phyloP scores from a whole-genome alignment of 108 stramenopile genomes.

The Nitzschia sp. region DNA sequence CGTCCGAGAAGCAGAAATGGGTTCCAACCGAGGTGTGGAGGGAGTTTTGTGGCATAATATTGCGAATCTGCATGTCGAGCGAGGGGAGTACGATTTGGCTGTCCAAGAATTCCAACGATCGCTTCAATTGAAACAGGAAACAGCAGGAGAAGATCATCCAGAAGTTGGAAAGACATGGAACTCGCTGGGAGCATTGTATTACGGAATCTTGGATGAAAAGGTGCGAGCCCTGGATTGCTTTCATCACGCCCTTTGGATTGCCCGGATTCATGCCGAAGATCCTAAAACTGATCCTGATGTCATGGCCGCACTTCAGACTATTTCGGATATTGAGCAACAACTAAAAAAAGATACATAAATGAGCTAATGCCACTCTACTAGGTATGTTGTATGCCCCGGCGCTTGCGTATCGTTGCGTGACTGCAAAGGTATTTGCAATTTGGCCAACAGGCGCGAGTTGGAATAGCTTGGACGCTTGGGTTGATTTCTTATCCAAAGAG shows the following conservation, averaged over 20 bases:
- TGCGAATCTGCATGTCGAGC: slow-evolving; percentile 38
- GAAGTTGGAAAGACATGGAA: slow-evolving; percentile 48
- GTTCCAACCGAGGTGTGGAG: slow-evolving; percentile 22
- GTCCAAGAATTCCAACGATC: slow-evolving; percentile 30
- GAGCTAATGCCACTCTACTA: no score
- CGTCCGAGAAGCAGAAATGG: slow-evolving; percentile 1
- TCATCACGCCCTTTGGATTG: slow-evolving; percentile 46
- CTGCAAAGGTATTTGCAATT: no score
- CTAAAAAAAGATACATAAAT: slow-evolving; percentile 9
- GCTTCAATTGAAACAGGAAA: slow-evolving; percentile 29
- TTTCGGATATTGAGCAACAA: slow-evolving; percentile 41
- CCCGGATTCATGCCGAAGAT: slow-evolving; percentile 39
- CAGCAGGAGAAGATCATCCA: slow-evolving; percentile 41
- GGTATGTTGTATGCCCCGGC: no score
- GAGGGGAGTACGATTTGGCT: slow-evolving; percentile 35
- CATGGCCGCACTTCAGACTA: slow-evolving; percentile 37
- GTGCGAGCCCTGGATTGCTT: slow-evolving; percentile 42
- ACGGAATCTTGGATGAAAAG: slow-evolving; percentile 25
- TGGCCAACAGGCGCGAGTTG: no score
- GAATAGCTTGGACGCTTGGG: no score
- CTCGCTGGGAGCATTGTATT: slow-evolving; percentile 40
- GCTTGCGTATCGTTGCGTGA: no score
- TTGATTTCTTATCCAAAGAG: background rate
- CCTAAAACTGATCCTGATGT: slow-evolving; percentile 34
- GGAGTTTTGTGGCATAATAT: slow-evolving; percentile 51